These are phyloP conservation scores for Trypanosoma lewisi DNA, from an alignment of 208 protist species.

Conservation along the genomic window DNA sequence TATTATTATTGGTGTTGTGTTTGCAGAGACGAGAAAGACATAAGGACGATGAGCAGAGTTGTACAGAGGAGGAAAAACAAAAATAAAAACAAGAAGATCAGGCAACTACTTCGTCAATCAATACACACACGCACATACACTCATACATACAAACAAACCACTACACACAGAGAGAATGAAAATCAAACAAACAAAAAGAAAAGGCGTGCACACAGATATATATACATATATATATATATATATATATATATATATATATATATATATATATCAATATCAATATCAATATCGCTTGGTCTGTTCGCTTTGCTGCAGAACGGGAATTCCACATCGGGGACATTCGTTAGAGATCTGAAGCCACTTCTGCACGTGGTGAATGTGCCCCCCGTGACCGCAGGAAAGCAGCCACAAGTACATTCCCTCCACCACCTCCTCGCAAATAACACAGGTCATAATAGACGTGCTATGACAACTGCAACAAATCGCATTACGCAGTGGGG, in stretches of 20 bases:
- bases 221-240: background rate
- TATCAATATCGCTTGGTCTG: background rate
- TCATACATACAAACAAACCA: background rate
- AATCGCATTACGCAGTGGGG: conserved; percentile 48
- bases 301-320: conserved; percentile 25
- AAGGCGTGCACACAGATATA: background rate
- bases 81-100: conserved; percentile 4
- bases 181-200: background rate
- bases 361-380: conserved; percentile 77
- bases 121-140: conserved; percentile 2
- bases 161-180: background rate
- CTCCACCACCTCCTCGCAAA: conserved; percentile 82
- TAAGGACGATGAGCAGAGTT: background rate
- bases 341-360: conserved; percentile 67
- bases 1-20: too few relatives aligned
- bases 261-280: conserved; percentile 4
- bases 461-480: conserved; percentile 48
- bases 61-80: background rate
- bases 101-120: too few relatives aligned
- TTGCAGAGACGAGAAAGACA: conserved; percentile 5
- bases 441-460: conserved; percentile 65
- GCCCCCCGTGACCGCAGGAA: conserved; percentile 82
- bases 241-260: conserved; percentile 15
- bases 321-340: conserved; percentile 70
- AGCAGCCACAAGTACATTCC: conserved; percentile 81